phyloP scores from a whole-genome alignment of 2,329 filamentous ascomycete species.

The Tricladium varicosporioides region DNA sequence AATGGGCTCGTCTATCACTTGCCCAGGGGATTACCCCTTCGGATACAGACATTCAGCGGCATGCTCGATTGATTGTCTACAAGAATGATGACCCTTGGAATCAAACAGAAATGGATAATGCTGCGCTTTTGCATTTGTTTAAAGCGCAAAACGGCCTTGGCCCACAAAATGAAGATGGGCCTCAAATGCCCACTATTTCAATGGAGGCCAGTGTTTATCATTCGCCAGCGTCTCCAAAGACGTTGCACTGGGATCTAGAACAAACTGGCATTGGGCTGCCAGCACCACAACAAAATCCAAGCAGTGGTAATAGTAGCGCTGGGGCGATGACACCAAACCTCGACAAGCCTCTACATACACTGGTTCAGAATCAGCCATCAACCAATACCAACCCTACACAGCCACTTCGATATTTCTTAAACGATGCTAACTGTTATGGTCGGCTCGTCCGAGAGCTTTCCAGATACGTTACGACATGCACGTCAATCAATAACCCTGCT shows the following conservation, averaged over 20 bases:
- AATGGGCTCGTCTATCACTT: constrained; percentile 48
- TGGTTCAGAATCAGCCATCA: constrained; percentile 28
- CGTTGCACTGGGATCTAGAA: constrained; percentile 31
- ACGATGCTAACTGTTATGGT: constrained; percentile 59
- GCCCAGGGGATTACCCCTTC: constrained; percentile 46
- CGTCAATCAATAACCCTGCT: constrained; percentile 60
- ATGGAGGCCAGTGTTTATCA: constrained; percentile 6
- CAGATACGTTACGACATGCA: constrained; percentile 51
- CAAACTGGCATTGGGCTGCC: constrained; percentile 13
- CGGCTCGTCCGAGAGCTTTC: constrained; percentile 52
- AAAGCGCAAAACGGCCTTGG: constrained; percentile 34
- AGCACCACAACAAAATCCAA: constrained; percentile 6
- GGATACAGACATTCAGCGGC: constrained; percentile 53
- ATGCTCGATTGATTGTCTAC: constrained; percentile 61
- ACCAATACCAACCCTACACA: constrained; percentile 29
- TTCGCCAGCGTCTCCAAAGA: constrained; percentile 16
- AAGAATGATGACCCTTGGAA: constrained; percentile 63
- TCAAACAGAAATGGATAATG: constrained; percentile 59
- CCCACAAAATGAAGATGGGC: constrained; percentile 18
- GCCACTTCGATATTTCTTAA: constrained; percentile 46
- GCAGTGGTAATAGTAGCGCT: constrained; percentile 1
- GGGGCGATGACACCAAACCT: constrained; percentile 2
- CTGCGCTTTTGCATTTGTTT: constrained; percentile 53
- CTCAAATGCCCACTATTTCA: constrained; percentile 20
- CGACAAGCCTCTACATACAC: constrained; percentile 18